phyloP scores from a whole-genome alignment of 805 yeast species.

The Teunomyces stri region DNA sequence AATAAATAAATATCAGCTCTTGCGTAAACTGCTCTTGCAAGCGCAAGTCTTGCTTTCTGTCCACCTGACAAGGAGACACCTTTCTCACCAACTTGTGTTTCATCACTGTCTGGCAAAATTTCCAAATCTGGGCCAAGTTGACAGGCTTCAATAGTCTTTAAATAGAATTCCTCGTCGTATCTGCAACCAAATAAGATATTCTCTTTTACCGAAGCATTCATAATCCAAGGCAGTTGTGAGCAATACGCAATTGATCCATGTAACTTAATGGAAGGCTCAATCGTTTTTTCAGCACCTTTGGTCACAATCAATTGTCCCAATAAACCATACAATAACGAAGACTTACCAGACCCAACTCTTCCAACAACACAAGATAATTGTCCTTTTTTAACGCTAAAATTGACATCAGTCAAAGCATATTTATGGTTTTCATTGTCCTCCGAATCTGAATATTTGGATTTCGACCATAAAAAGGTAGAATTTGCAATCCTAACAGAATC shows the following conservation, averaged over 20 bases:
- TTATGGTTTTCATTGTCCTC: neutral
- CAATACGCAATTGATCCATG: conserved; percentile 26
- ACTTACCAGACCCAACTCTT: conserved; percentile 26
- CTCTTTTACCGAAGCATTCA: conserved; percentile 24
- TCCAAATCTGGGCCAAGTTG: conserved; percentile 23
- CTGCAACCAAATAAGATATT: conserved; percentile 26
- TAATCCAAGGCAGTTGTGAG: conserved; percentile 25
- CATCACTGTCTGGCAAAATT: conserved; percentile 27
- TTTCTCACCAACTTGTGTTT: conserved; percentile 27
- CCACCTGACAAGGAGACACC: conserved; percentile 31
- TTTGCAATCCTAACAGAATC: conserved; percentile 16
- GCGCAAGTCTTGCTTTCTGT: conserved; percentile 27
- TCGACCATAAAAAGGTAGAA: conserved; percentile 21
- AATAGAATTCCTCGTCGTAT: conserved; percentile 19
- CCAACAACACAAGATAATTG: conserved; percentile 26
- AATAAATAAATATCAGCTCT: conserved; percentile 25
- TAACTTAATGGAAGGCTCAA: conserved; percentile 9
- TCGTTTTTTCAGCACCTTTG: neutral
- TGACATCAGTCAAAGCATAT: conserved; percentile 17
- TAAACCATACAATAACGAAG: conserved; percentile 22
- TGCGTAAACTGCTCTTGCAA: conserved; percentile 29
- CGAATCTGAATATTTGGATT: conserved; percentile 9
- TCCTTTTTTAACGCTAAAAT: conserved; percentile 23
- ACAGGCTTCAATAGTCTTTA: conserved; percentile 24
- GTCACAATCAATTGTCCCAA: conserved; percentile 19